Evolutionary conservation across 2,329 filamentous ascomycete species (phyloP).

Genomic region (Fusarium torreyae): DNA sequence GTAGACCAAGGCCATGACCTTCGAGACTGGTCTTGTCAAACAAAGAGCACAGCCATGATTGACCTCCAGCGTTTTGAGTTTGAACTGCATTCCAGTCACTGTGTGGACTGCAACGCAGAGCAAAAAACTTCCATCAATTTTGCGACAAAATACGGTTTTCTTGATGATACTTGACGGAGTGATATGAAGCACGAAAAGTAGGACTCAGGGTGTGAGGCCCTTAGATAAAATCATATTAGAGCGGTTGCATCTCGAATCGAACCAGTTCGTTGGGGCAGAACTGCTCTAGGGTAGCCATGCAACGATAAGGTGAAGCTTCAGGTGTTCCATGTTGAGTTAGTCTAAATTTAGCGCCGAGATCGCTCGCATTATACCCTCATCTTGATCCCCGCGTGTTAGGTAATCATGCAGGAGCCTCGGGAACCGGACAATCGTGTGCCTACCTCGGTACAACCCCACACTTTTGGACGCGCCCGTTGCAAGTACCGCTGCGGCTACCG

Average conservation of each 20-base stretch:
- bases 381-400: slow-evolving; percentile 2
- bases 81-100: slow-evolving; percentile 35
- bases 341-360: slow-evolving; percentile 5
- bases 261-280: too few relatives aligned
- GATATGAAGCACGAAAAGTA: too few relatives aligned
- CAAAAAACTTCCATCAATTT: too few relatives aligned
- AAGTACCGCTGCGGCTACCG: slow-evolving; percentile 45
- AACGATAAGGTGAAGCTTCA: too few relatives aligned
- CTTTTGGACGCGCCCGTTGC: slow-evolving; percentile 19
- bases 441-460: slow-evolving; percentile 55
- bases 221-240: too few relatives aligned
- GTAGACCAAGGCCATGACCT: not conserved
- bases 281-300: too few relatives aligned
- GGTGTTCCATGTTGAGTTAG: too few relatives aligned
- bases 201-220: too few relatives aligned
- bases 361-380: slow-evolving; percentile 5
- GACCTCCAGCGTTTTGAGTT: slow-evolving; percentile 6
- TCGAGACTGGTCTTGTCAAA: not conserved
- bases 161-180: too few relatives aligned
- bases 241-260: too few relatives aligned
- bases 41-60: not conserved
- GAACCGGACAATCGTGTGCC: slow-evolving; percentile 30
- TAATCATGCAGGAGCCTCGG: slow-evolving; percentile 42
- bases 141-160: too few relatives aligned
- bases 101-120: too few relatives aligned